Percentiles rank a stretch among this genome's conserved stretches.
Evolutionary conservation across 257 asterid genomes (phyloP).

Genomic region (Solanum neorickii): DNA sequence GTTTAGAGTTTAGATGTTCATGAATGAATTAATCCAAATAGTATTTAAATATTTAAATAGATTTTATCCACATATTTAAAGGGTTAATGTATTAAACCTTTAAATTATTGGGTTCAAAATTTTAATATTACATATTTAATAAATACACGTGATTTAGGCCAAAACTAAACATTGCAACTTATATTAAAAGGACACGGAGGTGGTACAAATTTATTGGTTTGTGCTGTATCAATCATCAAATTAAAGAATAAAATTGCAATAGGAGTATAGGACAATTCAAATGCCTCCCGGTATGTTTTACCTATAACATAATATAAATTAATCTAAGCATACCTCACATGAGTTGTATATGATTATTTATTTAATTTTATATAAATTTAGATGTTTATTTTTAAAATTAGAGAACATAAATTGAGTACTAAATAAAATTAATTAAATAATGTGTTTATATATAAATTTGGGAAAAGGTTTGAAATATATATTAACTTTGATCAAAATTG

Average conservation of each 20-base stretch:
- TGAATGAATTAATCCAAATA: not conserved
- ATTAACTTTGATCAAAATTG: no score
- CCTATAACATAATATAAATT: no score
- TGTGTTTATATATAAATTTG: no score
- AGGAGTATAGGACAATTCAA: not conserved
- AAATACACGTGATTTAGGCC: not conserved
- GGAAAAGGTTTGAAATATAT: no score
- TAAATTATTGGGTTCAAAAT: not conserved
- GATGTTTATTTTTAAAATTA: rapidly evolving
- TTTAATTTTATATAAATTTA: no score
- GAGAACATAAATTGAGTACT: no score
- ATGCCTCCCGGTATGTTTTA: not conserved
- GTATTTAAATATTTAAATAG: not conserved
- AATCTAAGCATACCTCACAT: not conserved
- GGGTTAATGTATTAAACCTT: not conserved
- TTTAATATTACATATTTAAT: not conserved
- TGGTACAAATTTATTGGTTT: not conserved
- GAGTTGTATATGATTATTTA: no score
- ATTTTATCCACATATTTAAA: no score
- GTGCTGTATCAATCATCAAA: not conserved
- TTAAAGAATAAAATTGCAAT: not conserved
- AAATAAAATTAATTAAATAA: no score
- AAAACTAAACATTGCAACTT: not conserved
- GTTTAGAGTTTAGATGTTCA: not conserved
- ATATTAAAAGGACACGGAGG: not conserved